Base-by-base conservation (phyloP, 352 stramenopile genomes). In the Pythium diclinum region DNA sequence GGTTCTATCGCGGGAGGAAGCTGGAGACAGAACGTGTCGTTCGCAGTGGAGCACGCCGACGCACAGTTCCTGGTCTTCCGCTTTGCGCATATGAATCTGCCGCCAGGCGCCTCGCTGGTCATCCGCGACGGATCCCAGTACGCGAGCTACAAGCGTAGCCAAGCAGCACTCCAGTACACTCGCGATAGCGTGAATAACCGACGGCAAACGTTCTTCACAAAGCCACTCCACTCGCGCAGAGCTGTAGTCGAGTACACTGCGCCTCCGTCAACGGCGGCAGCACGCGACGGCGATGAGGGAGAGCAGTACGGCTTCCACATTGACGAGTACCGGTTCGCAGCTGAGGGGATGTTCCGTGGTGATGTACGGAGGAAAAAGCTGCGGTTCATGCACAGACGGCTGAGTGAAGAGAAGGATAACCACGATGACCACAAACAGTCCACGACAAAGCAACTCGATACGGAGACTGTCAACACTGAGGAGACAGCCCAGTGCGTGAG, bases 51-150 rank as follows among this genome's bases (percentile, higher is more conserved):
- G 4, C 57, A 77, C 34, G 6, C 8, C 9, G 36, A 38, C 3
- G 76, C 76, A 6, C 61, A 80, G 48, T 82, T 77, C 56, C 52
- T 85, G 8, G 71, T 72, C 28, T 52, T 85, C 28, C 72, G 69
- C 47, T 67, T 85, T 34, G 59, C 65, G 16, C 49, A 44, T 6
- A 34, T 79, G 23, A 54, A 52, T 3, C 65, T 85, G 13, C 69
- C 69, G 9, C 54, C 61, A 11, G 67, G 51, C 3, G 63, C 69
- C 1, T 42, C 34, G 14, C 25, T 85, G 36, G 17, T 32, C 8
- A 59, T 85, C 10, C 55, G 64, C 21, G 63, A 71, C 34, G 48
- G 21, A 34, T 30, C 6, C 25, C 21, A 52, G 34, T 13, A 34
- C 40, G 11, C 30, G 46, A 58, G 42, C 34, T 30, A 17, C 19